phyloP scores from a whole-genome alignment of 176 grass and related monocot species.

The Triticum dicoccoides region DNA sequence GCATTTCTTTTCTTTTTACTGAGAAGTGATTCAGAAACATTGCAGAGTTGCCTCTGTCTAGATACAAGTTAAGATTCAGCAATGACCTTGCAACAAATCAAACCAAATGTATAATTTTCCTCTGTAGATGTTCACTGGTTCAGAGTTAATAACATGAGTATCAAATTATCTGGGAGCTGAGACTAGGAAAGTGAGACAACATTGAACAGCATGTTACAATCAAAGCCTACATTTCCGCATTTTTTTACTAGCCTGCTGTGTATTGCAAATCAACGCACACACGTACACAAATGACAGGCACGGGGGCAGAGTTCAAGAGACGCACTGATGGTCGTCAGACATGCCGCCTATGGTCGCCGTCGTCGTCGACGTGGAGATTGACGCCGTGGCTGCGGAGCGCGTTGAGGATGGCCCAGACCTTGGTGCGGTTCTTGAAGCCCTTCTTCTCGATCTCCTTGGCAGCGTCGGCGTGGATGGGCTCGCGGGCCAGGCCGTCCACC shows the following conservation, averaged over 20 bases:
- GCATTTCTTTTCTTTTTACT: neutral
- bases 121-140: neutral
- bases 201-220: neutral
- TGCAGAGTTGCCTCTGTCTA: neutral
- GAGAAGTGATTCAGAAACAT: neutral
- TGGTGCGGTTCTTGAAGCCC: constrained; percentile 79
- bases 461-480: constrained; percentile 68
- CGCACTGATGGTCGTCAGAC: constrained; percentile 9
- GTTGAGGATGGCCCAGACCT: constrained; percentile 82
- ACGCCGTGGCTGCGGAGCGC: constrained; percentile 57
- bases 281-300: neutral
- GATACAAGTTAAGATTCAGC: neutral
- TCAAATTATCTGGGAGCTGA: neutral
- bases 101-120: neutral
- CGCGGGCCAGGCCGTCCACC: constrained; percentile 66
- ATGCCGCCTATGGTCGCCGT: constrained; percentile 32
- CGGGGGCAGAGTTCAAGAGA: neutral
- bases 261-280: neutral
- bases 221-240: neutral
- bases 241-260: neutral
- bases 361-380: constrained; percentile 57
- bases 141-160: neutral
- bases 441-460: constrained; percentile 86
- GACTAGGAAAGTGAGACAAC: neutral
- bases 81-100: neutral